A percentile compares a stretch with the other conserved stretches of the same genome.
Conservation (phyloP, 352 stramenopile species). For the Phytophthora fragariae region DNA sequence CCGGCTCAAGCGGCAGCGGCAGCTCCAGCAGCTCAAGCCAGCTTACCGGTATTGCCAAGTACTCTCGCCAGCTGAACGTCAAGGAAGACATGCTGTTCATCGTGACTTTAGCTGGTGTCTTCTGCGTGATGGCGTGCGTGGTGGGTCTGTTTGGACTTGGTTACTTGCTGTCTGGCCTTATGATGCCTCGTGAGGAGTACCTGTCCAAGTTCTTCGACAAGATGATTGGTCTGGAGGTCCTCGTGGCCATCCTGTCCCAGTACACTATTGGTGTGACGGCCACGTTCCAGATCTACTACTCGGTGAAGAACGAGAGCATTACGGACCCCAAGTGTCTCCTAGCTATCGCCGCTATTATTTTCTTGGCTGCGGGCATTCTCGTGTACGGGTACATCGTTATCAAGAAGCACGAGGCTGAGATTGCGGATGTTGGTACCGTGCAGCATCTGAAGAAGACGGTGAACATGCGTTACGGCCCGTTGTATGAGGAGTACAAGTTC, state of each 20-base stretch:
- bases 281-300: conserved; percentile 89
- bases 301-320: conserved; percentile 56
- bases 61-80: conserved; percentile 75
- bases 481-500: conserved; percentile 92
- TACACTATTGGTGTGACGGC: conserved; percentile 87
- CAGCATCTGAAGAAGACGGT: conserved; percentile 86
- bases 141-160: conserved; percentile 68
- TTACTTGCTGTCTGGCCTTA: conserved; percentile 60
- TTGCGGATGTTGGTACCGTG: conserved; percentile 78
- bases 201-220: conserved; percentile 86
- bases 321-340: conserved; percentile 74
- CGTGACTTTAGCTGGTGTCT: conserved; percentile 78
- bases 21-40: conserved; percentile 21
- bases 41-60: conserved; percentile 71
- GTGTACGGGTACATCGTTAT: conserved; percentile 81
- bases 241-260: conserved; percentile 83
- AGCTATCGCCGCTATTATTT: conserved; percentile 64
- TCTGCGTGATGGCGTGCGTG: conserved; percentile 75
- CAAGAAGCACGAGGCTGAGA: conserved; percentile 75
- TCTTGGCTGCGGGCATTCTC: conserved; percentile 78
- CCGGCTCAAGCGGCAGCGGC: conserved; percentile 1
- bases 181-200: conserved; percentile 79
- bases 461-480: conserved; percentile 79
- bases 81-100: conserved; percentile 86
- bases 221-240: conserved; percentile 80